These are phyloP conservation scores for Talaromyces wortmannii DNA, from an alignment of 495 filamentous ascomycete genomes.

Conservation along the genomic window DNA sequence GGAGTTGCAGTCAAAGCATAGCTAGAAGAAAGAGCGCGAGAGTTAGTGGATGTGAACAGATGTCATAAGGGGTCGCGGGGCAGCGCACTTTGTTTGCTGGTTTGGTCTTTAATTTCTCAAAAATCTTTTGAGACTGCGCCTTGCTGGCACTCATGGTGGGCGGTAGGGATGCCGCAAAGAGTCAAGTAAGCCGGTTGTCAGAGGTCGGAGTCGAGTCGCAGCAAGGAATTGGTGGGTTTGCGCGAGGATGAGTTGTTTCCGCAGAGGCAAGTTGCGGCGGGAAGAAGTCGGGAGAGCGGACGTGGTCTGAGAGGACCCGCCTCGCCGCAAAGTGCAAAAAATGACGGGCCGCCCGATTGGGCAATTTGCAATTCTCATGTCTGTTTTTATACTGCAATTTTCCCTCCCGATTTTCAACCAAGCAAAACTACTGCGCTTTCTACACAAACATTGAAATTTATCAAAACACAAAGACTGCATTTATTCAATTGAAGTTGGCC, in stretches of 20 bases:
- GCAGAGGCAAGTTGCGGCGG: neutral
- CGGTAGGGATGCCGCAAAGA: constrained; percentile 1
- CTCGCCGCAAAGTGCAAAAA: neutral
- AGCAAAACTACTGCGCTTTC: neutral
- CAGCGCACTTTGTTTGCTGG: constrained; percentile 81
- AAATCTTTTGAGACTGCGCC: constrained; percentile 91
- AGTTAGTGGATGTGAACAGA: constrained; percentile 12
- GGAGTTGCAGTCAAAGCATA: constrained; percentile 94
- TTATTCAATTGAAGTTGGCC: too few species aligned
- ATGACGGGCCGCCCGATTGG: neutral
- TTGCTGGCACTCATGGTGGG: constrained; percentile 80
- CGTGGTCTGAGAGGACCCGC: constrained; percentile 20
- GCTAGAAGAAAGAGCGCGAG: constrained; percentile 35
- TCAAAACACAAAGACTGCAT: too few species aligned
- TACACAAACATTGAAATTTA: too few species aligned
- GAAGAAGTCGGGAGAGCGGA: constrained; percentile 20
- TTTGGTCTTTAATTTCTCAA: constrained; percentile 93
- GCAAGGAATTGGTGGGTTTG: neutral
- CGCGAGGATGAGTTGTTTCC: neutral
- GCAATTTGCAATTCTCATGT: neutral
- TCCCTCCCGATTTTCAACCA: neutral
- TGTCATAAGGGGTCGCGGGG: constrained; percentile 9
- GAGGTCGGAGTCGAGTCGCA: neutral
- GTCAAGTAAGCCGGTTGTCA: neutral
- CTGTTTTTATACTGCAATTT: neutral